These are phyloP conservation scores for Lipomyces lipofer DNA, from an alignment of 805 yeast species.

Conservation along the genomic window DNA sequence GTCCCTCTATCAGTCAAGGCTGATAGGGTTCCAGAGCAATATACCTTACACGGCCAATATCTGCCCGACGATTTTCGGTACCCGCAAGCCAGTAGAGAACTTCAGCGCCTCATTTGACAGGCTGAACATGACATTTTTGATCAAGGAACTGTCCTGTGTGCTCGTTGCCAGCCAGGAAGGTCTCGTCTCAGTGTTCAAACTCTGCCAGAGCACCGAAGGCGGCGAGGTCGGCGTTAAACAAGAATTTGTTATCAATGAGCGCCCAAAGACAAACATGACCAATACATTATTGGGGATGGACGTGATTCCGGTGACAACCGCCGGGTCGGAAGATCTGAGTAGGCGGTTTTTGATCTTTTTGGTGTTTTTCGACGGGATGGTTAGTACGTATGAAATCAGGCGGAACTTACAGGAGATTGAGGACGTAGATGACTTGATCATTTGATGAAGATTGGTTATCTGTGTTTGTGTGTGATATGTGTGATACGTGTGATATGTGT, in stretches of 20 bases:
- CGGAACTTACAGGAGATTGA: conserved; percentile 2
- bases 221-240: conserved; percentile 21
- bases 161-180: conserved; percentile 23
- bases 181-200: conserved; percentile 20
- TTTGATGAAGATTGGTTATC: too few species aligned
- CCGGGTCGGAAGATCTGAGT: not conserved
- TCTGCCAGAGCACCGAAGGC: conserved; percentile 12
- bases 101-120: conserved; percentile 22
- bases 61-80: conserved; percentile 27
- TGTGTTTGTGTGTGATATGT: too few species aligned
- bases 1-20: conserved; percentile 21
- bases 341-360: conserved; percentile 18
- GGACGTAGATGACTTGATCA: conserved; percentile 7
- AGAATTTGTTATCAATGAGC: conserved; percentile 16
- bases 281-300: conserved; percentile 20
- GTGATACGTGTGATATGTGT: too few species aligned
- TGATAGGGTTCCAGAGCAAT: conserved; percentile 14
- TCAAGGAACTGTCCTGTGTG: conserved; percentile 20
- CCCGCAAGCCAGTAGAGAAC: conserved; percentile 14
- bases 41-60: conserved; percentile 13
- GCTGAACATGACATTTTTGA: conserved; percentile 12
- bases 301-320: not conserved
- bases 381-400: conserved; percentile 17
- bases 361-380: conserved; percentile 17
- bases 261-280: not conserved